Evolutionary conservation across 202 grass and related monocot species (phyloP).

Genomic region (Hordeum pubiflorum): DNA sequence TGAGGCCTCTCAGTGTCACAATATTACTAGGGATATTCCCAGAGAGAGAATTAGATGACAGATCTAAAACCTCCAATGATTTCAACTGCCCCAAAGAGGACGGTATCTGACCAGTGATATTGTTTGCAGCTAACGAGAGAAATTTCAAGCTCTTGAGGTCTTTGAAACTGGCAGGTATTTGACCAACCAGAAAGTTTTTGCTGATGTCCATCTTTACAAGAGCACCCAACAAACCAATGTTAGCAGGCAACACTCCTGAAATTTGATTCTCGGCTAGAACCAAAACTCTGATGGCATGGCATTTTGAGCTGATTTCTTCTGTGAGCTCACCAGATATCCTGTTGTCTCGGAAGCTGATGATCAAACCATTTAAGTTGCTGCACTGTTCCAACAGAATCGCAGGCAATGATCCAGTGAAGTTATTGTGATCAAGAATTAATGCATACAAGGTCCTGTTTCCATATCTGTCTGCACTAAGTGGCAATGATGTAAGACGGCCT

Average conservation of each 20-base stretch:
- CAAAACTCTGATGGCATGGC: constrained; percentile 58
- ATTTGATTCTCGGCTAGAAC: constrained; percentile 65
- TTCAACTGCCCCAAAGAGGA: constrained; percentile 45
- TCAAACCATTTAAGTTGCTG: constrained; percentile 40
- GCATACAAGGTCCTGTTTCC: constrained; percentile 45
- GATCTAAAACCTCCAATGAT: constrained; percentile 77
- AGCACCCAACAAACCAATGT: constrained; percentile 47
- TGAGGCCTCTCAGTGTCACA: constrained; percentile 48
- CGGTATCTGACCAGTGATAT: constrained; percentile 60
- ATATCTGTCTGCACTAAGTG: constrained; percentile 39
- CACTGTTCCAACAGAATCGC: constrained; percentile 63
- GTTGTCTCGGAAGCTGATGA: constrained; percentile 53
- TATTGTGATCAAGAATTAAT: constrained; percentile 56
- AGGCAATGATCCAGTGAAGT: constrained; percentile 55
- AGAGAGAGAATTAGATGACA: constrained; percentile 69
- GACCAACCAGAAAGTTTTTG: constrained; percentile 51
- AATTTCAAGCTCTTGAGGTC: constrained; percentile 58
- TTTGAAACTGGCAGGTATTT: constrained; percentile 66
- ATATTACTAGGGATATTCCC: constrained; percentile 59
- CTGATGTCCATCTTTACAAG: constrained; percentile 67
- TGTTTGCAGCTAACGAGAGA: constrained; percentile 70
- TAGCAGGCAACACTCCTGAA: constrained; percentile 59
- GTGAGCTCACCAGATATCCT: constrained; percentile 52
- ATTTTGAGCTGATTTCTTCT: constrained; percentile 43
- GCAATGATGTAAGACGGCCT: constrained; percentile 52